A percentile compares a stretch with the other conserved stretches of the same genome.
Evolutionary conservation across 129 eudicot species (phyloP).

Genomic region (Logfia minima): DNA sequence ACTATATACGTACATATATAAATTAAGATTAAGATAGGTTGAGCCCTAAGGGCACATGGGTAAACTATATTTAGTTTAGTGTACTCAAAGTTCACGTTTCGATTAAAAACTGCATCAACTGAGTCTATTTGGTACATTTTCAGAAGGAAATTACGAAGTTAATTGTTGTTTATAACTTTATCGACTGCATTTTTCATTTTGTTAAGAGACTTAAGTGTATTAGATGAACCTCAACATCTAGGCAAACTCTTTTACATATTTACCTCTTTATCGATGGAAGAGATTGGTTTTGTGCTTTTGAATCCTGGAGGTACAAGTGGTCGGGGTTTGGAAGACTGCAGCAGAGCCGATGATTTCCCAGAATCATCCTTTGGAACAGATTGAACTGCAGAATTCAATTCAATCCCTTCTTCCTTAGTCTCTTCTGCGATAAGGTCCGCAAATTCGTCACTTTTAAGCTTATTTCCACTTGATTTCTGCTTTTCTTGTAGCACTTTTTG

Average conservation of each 20-base stretch:
- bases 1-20: neutral
- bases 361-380: constrained; percentile 47
- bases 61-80: neutral
- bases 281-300: constrained; percentile 51
- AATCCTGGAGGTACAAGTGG: constrained; percentile 98
- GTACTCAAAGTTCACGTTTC: neutral
- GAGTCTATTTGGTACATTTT: neutral
- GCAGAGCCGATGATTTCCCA: constrained; percentile 45
- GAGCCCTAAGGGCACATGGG: neutral
- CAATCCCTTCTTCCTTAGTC: constrained; percentile 49
- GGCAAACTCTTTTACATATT: neutral
- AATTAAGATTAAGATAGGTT: neutral
- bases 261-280: constrained; percentile 54
- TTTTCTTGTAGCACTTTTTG: constrained; percentile 86
- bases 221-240: neutral
- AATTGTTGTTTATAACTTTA: neutral
- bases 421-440: constrained; percentile 50
- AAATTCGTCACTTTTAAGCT: constrained; percentile 44
- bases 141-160: neutral
- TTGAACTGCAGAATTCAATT: constrained; percentile 37
- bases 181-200: neutral
- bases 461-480: constrained; percentile 56
- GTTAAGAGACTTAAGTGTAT: neutral
- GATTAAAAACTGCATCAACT: neutral
- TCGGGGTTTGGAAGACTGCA: constrained; percentile 61